Evolutionary conservation across 164 flowering plant species (phyloP), one percentile per base, ranked within the genome.

Genomic region (Brasenia schreberi): DNA sequence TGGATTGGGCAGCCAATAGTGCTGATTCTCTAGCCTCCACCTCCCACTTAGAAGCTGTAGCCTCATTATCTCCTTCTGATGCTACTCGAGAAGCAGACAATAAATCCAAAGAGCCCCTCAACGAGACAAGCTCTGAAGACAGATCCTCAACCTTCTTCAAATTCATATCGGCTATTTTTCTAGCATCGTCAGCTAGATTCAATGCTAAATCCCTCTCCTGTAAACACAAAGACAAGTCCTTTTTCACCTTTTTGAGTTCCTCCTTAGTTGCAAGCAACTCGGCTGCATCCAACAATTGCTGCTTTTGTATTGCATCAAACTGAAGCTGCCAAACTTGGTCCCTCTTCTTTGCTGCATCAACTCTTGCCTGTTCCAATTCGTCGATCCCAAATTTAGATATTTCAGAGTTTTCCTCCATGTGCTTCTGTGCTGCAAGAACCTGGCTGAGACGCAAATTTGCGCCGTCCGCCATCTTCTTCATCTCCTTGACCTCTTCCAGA

Each of bases 381-480:
- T 68, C 27, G 19, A 63, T 42, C 39, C 63, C 49, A 18, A 69
- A 19, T 43, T 67, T 69, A 42, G 65, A 71, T 1, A 19, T 49
- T 59, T 73, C 67, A 43, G 64, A 70, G 6, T 62, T 62, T 42
- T 65, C 66, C 18, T 63, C 56, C 18, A 65, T 68, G 5, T 1
- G 10, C 39, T 23, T 58, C 14, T 69, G 65, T n/a, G 79, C 69
- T 11, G 73, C 56, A 60, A 76, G 70, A 23, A 74, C 77, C 66
- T 80, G 79, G 17, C 74, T 68, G 7, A 76, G 72, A 73, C 64
- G 77, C 71, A 71, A 44, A 64, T 72, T 73, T 19, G 79, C 80
- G 43, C 75, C 81, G 4, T 74, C 70, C 18, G 80, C 78, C 58
- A 71, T 73, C 73, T 71, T 78, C 72, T 81, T 83, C 78, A 76